A percentile compares a stretch with the other conserved stretches of the same genome.
Conservation (phyloP, 352 stramenopile genomes). For the Pythium periplocum region DNA sequence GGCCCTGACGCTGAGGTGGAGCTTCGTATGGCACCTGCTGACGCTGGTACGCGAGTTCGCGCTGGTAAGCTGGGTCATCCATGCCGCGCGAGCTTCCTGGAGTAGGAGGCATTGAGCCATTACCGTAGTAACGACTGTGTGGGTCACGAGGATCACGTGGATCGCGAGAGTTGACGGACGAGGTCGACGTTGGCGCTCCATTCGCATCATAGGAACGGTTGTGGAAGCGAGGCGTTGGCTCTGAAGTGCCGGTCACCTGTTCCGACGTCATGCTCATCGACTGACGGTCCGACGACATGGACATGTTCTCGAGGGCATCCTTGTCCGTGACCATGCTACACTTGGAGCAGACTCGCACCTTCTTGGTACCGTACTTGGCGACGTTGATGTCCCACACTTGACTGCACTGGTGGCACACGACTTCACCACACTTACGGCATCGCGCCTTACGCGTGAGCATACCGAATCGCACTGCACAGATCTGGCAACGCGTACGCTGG, state of each 20-base stretch:
- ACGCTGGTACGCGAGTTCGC: background rate
- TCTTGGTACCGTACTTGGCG: constrained; percentile 33
- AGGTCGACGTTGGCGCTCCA: background rate
- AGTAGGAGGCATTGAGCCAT: too few species aligned
- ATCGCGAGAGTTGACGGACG: background rate
- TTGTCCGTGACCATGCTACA: constrained; percentile 33
- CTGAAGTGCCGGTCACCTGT: background rate
- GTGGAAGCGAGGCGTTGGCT: background rate
- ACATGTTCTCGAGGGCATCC: constrained; percentile 22
- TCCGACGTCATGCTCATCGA: constrained; percentile 18
- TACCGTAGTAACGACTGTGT: background rate
- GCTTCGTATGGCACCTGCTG: background rate
- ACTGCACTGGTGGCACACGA: constrained; percentile 59
- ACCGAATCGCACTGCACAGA: constrained; percentile 55
- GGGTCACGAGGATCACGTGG: too few species aligned
- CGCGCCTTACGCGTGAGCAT: constrained; percentile 55
- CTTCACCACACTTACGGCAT: constrained; percentile 71
- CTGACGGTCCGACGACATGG: constrained; percentile 14
- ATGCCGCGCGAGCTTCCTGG: background rate
- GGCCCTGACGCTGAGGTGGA: background rate
- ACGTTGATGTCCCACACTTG: constrained; percentile 51
- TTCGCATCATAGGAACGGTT: background rate
- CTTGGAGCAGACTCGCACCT: constrained; percentile 56
- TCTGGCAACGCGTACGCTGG: constrained; percentile 44
- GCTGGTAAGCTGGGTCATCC: background rate